Evolutionary conservation across 2,329 filamentous ascomycete species (phyloP).

Genomic region (Beauveria medogensis): DNA sequence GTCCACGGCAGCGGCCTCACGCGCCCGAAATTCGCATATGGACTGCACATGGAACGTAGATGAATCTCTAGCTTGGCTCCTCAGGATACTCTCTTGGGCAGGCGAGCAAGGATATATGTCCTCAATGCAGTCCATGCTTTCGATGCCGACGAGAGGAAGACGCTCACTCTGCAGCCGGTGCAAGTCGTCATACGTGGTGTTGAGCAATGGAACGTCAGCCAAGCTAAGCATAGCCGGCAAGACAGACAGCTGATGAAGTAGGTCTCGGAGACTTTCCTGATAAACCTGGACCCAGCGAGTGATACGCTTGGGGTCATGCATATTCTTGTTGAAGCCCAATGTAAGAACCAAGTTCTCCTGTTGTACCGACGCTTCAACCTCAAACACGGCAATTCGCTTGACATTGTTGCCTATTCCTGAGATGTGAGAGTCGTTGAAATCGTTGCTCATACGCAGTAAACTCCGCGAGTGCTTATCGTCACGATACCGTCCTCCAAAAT

Average conservation of each 20-base stretch:
- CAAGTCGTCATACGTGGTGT: neutral
- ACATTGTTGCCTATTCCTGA: neutral
- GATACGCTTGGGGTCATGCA: neutral
- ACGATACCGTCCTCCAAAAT: slow-evolving; percentile 32
- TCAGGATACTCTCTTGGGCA: neutral
- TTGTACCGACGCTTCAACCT: neutral
- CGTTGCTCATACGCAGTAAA: neutral
- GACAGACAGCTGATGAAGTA: neutral
- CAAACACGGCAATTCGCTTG: neutral
- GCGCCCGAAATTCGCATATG: neutral
- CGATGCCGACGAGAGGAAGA: neutral
- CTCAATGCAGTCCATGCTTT: neutral
- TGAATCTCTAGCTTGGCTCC: neutral
- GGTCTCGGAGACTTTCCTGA: neutral
- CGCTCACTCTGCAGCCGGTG: neutral
- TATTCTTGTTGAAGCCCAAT: neutral
- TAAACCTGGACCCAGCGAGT: neutral
- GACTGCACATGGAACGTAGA: neutral
- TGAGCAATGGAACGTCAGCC: neutral
- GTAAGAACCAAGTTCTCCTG: neutral
- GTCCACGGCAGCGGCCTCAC: neutral
- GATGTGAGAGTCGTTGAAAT: neutral
- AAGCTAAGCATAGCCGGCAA: neutral
- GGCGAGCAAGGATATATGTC: neutral
- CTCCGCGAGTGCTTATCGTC: slow-evolving; percentile 14